These are phyloP conservation scores for Piloderma croceum DNA, from an alignment of 768 basidiomycete genomes.

Conservation along the genomic window DNA sequence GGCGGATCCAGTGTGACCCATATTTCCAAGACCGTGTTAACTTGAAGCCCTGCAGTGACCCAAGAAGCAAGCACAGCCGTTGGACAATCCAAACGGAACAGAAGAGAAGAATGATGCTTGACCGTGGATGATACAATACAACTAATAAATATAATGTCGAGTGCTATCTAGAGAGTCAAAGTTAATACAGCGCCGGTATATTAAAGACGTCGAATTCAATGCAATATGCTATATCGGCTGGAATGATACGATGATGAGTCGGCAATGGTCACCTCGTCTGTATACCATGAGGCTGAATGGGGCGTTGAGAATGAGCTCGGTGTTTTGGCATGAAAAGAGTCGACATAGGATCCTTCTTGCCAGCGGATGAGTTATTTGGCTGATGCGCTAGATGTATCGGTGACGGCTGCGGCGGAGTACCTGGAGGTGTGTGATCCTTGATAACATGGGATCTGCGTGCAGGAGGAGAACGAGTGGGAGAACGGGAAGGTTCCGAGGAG, in stretches of 20 bases:
- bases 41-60: too few species aligned
- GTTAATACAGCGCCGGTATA: too few species aligned
- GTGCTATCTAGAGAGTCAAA: neutral
- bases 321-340: slow-evolving; percentile 71
- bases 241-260: too few species aligned
- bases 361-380: slow-evolving; percentile 31
- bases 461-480: slow-evolving; percentile 7
- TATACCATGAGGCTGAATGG: slow-evolving; percentile 31
- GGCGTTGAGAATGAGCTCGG: slow-evolving; percentile 53
- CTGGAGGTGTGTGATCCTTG: slow-evolving; percentile 5
- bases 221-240: too few species aligned
- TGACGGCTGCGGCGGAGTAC: slow-evolving; percentile 8
- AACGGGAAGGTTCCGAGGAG: slow-evolving; percentile 1
- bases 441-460: slow-evolving; percentile 3
- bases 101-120: neutral
- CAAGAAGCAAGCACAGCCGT: too few species aligned
- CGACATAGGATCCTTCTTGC: slow-evolving; percentile 45
- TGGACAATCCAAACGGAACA: too few species aligned
- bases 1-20: too few species aligned
- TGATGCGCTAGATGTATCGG: slow-evolving; percentile 22
- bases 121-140: neutral
- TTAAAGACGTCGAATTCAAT: too few species aligned
- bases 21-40: too few species aligned
- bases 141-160: neutral
- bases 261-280: too few species aligned